These are phyloP conservation scores for Penicillium capsulatum DNA, from an alignment of 2,329 filamentous ascomycete species.

Conservation along the genomic window DNA sequence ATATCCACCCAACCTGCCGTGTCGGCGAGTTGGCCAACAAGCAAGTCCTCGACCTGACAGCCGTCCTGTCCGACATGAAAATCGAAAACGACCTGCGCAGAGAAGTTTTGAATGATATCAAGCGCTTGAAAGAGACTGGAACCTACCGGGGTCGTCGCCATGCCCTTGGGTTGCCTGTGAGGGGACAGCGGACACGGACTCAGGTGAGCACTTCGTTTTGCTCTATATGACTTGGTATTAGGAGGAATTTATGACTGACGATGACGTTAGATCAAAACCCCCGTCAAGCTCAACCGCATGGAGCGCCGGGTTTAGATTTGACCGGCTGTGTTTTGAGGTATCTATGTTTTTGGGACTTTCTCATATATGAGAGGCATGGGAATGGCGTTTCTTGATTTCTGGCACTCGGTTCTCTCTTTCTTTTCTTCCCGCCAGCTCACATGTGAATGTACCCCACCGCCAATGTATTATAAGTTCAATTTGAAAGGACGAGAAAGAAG, in stretches of 20 bases:
- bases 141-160: conserved; percentile 84
- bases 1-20: conserved; percentile 78
- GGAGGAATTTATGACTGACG: conserved; percentile 17
- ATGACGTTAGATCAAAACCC: conserved; percentile 52
- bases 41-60: conserved; percentile 75
- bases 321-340: not conserved
- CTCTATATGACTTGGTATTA: not conserved
- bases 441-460: conserved; percentile 18
- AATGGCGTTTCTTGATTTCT: conserved; percentile 24
- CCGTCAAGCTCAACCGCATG: conserved; percentile 56
- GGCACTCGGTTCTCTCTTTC: conserved; percentile 7
- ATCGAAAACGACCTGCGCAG: conserved; percentile 84
- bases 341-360: conserved; percentile 12
- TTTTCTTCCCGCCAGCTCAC: conserved; percentile 12
- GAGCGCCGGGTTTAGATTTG: conserved; percentile 46
- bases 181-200: conserved; percentile 81
- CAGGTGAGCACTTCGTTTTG: conserved; percentile 50
- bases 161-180: conserved; percentile 85
- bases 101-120: conserved; percentile 78
- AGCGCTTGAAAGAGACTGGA: conserved; percentile 81
- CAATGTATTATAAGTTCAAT: conserved; percentile 22
- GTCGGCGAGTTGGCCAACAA: conserved; percentile 70
- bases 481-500: conserved; percentile 1
- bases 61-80: conserved; percentile 83
- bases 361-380: conserved; percentile 24